These are phyloP conservation scores for Zopfia rhizophila DNA, from an alignment of 2,329 filamentous ascomycete species.

Conservation along the genomic window DNA sequence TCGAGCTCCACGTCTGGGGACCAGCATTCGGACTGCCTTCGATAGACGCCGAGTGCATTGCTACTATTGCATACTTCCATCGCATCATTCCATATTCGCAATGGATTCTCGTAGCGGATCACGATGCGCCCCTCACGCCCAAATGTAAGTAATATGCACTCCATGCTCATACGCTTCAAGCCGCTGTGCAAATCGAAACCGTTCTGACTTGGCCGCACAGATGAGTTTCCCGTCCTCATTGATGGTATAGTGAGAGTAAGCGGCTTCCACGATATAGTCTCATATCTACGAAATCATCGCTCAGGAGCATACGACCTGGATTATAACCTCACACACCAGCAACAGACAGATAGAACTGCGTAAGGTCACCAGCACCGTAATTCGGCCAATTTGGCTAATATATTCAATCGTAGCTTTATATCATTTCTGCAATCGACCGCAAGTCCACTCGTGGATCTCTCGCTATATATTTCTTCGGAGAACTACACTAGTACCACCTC, in stretches of 20 bases:
- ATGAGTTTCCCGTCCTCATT: constrained; percentile 67
- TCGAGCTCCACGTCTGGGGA: constrained; percentile 90
- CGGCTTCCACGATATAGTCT: constrained; percentile 70
- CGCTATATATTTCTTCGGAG: constrained; percentile 86
- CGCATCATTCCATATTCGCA: constrained; percentile 66
- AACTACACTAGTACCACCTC: constrained; percentile 85
- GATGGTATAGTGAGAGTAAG: constrained; percentile 66
- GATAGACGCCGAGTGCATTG: constrained; percentile 90
- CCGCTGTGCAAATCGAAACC: neutral
- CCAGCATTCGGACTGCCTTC: constrained; percentile 89
- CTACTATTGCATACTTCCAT: constrained; percentile 80
- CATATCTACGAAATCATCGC: constrained; percentile 60
- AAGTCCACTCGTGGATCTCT: constrained; percentile 83
- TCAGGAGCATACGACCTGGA: constrained; percentile 41
- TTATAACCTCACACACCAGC: constrained; percentile 36
- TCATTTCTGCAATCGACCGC: constrained; percentile 80
- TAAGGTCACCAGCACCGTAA: constrained; percentile 23
- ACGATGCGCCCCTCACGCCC: constrained; percentile 76
- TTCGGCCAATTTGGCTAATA: constrained; percentile 1
- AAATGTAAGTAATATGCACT: constrained; percentile 54
- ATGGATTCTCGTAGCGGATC: constrained; percentile 49
- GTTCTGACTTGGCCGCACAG: constrained; percentile 45
- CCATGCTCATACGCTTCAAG: neutral
- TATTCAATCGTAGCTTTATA: constrained; percentile 49
- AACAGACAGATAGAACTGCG: constrained; percentile 56